Conservation (phyloP, 768 basidiomycete species). For the Phylloporus rhodoxanthus region DNA sequence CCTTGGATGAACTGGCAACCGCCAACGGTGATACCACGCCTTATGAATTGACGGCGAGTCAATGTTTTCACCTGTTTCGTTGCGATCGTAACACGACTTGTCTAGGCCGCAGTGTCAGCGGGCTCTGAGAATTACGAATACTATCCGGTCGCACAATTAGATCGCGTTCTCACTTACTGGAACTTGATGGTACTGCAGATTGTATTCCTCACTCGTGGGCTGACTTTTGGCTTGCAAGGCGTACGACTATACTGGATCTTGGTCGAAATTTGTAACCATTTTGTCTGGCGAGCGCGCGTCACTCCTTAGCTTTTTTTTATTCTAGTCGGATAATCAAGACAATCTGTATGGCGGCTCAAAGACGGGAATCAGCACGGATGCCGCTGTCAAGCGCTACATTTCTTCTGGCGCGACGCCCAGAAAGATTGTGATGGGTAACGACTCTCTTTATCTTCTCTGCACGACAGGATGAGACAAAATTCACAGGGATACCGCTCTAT, state of each 20-base stretch:
- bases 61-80: not conserved
- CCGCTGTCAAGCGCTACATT: slow-evolving; percentile 56
- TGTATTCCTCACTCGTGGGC: not conserved
- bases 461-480: not conserved
- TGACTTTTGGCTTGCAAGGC: slow-evolving; percentile 35
- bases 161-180: slow-evolving; percentile 65
- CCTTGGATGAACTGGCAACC: slow-evolving; percentile 51
- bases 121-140: slow-evolving; percentile 55
- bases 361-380: slow-evolving; percentile 62
- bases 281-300: slow-evolving; percentile 8
- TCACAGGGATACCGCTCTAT: slow-evolving; percentile 68
- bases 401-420: slow-evolving; percentile 53
- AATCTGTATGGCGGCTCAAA: slow-evolving; percentile 63
- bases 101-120: slow-evolving; percentile 54
- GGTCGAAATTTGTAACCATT: slow-evolving; percentile 53
- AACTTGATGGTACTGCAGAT: slow-evolving; percentile 61
- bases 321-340: slow-evolving; percentile 49
- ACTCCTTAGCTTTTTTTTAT: not conserved
- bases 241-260: slow-evolving; percentile 75
- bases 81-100: not conserved
- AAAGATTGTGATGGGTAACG: slow-evolving; percentile 63
- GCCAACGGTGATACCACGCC: slow-evolving; percentile 57
- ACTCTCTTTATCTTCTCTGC: not conserved
- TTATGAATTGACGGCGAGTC: slow-evolving; percentile 49
- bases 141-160: slow-evolving; percentile 58